Evolutionary conservation across 1,284 basidiomycete species (phyloP).

Genomic region (Naganishia liquefaciens): DNA sequence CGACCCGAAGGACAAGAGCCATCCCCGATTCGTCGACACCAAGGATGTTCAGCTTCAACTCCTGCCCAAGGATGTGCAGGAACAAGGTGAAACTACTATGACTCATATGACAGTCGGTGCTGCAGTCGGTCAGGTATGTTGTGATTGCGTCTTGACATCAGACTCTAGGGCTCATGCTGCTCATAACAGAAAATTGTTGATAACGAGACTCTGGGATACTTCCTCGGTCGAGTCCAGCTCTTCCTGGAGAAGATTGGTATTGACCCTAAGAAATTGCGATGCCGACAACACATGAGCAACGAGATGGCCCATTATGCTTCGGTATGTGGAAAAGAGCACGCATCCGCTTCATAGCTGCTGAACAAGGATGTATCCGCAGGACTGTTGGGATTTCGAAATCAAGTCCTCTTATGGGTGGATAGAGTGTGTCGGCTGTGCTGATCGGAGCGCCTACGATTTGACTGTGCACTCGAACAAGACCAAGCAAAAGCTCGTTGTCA

Average conservation of each 20-base stretch:
- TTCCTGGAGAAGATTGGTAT: conserved; percentile 94
- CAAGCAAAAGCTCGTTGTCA: conserved; percentile 72
- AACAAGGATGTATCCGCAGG: conserved; percentile 47
- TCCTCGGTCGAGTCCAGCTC: conserved; percentile 86
- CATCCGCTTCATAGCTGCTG: background rate
- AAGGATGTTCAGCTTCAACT: conserved; percentile 73
- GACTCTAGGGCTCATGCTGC: too few relatives aligned
- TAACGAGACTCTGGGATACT: conserved; percentile 97
- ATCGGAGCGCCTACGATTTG: conserved; percentile 91
- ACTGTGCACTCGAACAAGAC: conserved; percentile 62
- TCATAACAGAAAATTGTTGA: conserved; percentile 72
- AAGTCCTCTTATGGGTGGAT: conserved; percentile 95
- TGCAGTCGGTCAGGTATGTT: conserved; percentile 66
- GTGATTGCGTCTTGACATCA: background rate
- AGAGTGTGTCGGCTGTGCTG: conserved; percentile 99
- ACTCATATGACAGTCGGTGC: conserved; percentile 77
- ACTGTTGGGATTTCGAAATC: conserved; percentile 99
- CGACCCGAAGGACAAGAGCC: conserved; percentile 89
- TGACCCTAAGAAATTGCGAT: conserved; percentile 78
- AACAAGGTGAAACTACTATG: conserved; percentile 69
- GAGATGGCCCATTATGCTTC: conserved; percentile 99
- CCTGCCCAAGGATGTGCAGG: conserved; percentile 81
- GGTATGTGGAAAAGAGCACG: conserved; percentile 33
- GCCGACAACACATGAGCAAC: conserved; percentile 94
- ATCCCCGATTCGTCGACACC: conserved; percentile 80